Evolutionary conservation across 257 asterid species (phyloP), one percentile per base, ranked within the genome.

Genomic region (Forsythia viridissima): DNA sequence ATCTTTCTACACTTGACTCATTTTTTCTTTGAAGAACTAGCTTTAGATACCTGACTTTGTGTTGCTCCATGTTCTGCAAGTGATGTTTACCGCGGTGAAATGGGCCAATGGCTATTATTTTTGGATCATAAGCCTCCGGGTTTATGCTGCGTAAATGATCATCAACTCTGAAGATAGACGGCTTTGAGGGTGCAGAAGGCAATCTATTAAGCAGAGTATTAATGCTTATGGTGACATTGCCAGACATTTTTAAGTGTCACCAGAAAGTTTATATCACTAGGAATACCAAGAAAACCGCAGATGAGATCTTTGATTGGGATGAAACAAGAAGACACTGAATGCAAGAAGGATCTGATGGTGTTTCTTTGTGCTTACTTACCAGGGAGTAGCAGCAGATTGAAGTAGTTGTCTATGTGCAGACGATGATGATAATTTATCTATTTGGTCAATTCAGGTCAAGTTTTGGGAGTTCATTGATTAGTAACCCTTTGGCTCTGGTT

Each of bases 61-160:
- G 61, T 4, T 1, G 43, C 16, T 77, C 76, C 76, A 77, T 77
- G 16, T 24, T 41, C 48, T 46, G 37, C 36, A 77, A 21, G 21
- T 30, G 65, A 37, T 10, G 37, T 36, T 77, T 68, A 69, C 20
- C 10, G 20, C n/a, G 43, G 40, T 77, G 80, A 67, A 43, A 42
- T 37, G 75, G 80, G 20, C 80, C 80, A 46, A 77, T 68, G 9
- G 80, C 66, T 11, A 77, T 30, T 48, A 77, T n/a, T 44, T 77
- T 39, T 7, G 80, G 80, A 24, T 68, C 75, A 36, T 43, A 77
- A 51, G 71, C 80, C 46, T 36, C 51, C 44, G 8, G 48, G 0
- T 68, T 69, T 41, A 2, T 44, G 55, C 6, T 30, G 12, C 74
- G 68, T 66, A 67, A 51, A 6, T 7, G 52, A 44, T 77, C 80